Evolutionary conservation across 2,329 filamentous ascomycete species (phyloP).

Genomic region (Macrophomina pseudophaseolina): DNA sequence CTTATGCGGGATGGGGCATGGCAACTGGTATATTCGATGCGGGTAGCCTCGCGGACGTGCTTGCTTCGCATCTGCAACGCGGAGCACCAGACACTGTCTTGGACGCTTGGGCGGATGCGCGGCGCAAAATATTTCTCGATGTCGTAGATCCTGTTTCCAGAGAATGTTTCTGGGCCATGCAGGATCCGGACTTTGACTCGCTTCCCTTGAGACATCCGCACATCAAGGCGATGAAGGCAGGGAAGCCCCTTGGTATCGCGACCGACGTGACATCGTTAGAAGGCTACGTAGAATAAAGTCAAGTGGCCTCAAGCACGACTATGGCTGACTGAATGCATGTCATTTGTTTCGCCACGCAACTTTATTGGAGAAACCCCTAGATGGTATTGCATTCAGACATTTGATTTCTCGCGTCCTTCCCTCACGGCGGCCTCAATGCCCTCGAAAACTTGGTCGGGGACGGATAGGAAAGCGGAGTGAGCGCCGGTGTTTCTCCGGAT

Average conservation of each 20-base stretch:
- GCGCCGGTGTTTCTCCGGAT: conserved; percentile 18
- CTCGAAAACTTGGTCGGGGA: background rate
- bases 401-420: conserved; percentile 5
- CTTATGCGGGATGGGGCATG: conserved; percentile 44
- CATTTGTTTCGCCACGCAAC: background rate
- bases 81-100: conserved; percentile 37
- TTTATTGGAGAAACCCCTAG: no score
- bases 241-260: conserved; percentile 37
- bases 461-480: conserved; percentile 19
- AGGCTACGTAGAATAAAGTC: conserved; percentile 31
- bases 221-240: conserved; percentile 35
- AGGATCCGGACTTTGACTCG: conserved; percentile 35
- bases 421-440: conserved; percentile 5
- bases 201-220: conserved; percentile 35
- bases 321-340: background rate
- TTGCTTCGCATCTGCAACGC: conserved; percentile 34
- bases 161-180: conserved; percentile 27
- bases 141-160: conserved; percentile 38
- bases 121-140: conserved; percentile 42
- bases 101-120: conserved; percentile 40
- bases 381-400: background rate
- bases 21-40: conserved; percentile 44
- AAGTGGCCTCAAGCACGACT: background rate
- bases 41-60: conserved; percentile 36
- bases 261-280: conserved; percentile 36